Percentiles rank a stretch among this genome's conserved stretches.
Evolutionary conservation across 306 rosid species (phyloP).

Genomic region (Malus sylvestris): DNA sequence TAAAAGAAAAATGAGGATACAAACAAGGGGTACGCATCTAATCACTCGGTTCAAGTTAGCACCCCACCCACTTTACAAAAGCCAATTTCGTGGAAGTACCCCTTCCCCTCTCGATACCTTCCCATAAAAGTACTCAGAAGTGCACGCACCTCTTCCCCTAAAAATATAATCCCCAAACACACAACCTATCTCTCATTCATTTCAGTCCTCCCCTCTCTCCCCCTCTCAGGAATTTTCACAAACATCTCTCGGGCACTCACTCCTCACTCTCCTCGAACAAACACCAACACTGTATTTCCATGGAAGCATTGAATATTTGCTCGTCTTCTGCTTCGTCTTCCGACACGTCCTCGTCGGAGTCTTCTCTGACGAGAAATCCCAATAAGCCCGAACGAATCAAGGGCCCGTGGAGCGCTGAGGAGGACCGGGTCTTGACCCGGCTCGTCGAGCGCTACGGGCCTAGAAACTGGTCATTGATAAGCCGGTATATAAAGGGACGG

Average conservation of each 20-base stretch:
- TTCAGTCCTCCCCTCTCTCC: neutral
- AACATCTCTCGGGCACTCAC: neutral
- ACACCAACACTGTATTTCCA: neutral
- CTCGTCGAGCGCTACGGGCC: slow-evolving; percentile 81
- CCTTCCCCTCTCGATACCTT: neutral
- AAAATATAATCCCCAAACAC: slow-evolving; percentile 10
- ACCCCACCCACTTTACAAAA: slow-evolving; percentile 30
- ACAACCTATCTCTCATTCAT: neutral
- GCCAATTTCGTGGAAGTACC: slow-evolving; percentile 61
- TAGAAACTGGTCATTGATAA: slow-evolving; percentile 82
- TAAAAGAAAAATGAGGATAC: neutral
- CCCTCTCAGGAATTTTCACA: neutral
- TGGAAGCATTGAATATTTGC: slow-evolving; percentile 42
- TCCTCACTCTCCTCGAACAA: neutral
- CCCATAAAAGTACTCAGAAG: neutral
- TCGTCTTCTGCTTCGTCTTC: slow-evolving; percentile 56
- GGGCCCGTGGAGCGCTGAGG: slow-evolving; percentile 98
- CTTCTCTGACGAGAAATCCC: slow-evolving; percentile 22
- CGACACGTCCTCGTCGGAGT: slow-evolving; percentile 61
- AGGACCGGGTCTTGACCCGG: slow-evolving; percentile 68
- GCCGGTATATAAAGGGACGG: slow-evolving; percentile 76
- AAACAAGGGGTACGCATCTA: slow-evolving; percentile 6
- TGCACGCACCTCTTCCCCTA: slow-evolving; percentile 34
- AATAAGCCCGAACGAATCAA: slow-evolving; percentile 47
- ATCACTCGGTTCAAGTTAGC: slow-evolving; percentile 8